These are phyloP conservation scores for Peronosclerospora sorghi DNA, from an alignment of 352 stramenopile species.

Conservation along the genomic window DNA sequence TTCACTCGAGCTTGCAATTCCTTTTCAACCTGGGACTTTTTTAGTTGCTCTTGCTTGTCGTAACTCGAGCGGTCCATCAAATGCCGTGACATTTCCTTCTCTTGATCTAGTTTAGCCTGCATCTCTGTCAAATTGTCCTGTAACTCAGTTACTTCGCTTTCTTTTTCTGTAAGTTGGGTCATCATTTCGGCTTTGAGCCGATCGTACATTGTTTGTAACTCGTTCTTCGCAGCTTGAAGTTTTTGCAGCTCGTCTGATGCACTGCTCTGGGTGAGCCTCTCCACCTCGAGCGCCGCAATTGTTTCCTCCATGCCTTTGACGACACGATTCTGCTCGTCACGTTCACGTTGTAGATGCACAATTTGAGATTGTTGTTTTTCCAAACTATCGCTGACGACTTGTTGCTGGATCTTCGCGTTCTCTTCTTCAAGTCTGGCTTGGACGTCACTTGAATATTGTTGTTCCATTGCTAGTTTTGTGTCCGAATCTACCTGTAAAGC, in stretches of 20 bases:
- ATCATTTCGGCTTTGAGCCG: conserved; percentile 25
- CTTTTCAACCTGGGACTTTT: conserved; percentile 11
- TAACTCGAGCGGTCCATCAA: conserved; percentile 28
- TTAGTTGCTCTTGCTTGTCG: conserved; percentile 18
- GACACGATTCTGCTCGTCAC: conserved; percentile 32
- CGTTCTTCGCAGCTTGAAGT: conserved; percentile 16
- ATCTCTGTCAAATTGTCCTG: conserved; percentile 47
- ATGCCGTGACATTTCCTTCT: conserved; percentile 37
- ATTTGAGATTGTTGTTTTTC: no score
- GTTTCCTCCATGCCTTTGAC: conserved; percentile 29
- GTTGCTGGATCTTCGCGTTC: conserved; percentile 13
- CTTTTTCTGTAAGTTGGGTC: conserved; percentile 23
- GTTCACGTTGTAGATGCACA: conserved; percentile 29
- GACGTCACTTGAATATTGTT: conserved; percentile 15
- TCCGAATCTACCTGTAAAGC: conserved; percentile 31
- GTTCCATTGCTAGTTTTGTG: conserved; percentile 15
- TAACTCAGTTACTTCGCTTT: conserved; percentile 20
- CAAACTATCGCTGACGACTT: no score
- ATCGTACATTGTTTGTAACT: conserved; percentile 27
- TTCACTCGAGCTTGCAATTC: conserved; percentile 11
- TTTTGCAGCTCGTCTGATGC: conserved; percentile 9
- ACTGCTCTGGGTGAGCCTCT: conserved; percentile 8
- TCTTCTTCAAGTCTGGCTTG: conserved; percentile 18
- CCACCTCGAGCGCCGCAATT: conserved; percentile 23
- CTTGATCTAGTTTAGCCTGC: conserved; percentile 45